These are phyloP conservation scores for Hirsutella minnesotensis DNA, from an alignment of 2,329 filamentous ascomycete species.

Conservation along the genomic window DNA sequence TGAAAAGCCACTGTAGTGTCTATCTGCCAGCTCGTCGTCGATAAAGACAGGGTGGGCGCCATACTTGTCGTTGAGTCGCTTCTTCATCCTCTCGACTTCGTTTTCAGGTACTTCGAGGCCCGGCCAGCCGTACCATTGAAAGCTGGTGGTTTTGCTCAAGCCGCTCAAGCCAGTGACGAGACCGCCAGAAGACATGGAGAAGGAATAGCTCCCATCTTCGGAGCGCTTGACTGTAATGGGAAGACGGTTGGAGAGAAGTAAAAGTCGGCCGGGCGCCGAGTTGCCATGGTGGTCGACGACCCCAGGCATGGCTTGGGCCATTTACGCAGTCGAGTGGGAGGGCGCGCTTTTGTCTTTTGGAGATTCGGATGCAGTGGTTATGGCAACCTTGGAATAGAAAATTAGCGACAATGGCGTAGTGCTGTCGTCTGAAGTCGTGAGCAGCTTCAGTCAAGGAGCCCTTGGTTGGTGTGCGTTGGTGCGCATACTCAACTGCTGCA, in stretches of 20 bases:
- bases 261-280: slow-evolving; percentile 40
- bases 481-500: too few relatives aligned
- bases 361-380: too few relatives aligned
- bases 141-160: slow-evolving; percentile 81
- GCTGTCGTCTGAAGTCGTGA: too few relatives aligned
- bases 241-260: slow-evolving; percentile 87
- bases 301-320: slow-evolving; percentile 17
- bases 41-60: slow-evolving; percentile 87
- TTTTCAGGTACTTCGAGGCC: slow-evolving; percentile 81
- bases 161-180: slow-evolving; percentile 90
- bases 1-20: slow-evolving; percentile 96
- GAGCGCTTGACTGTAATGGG: slow-evolving; percentile 94
- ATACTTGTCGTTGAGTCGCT: slow-evolving; percentile 75
- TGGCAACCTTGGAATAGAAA: too few relatives aligned
- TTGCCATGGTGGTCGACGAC: slow-evolving; percentile 20
- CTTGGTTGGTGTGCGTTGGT: too few relatives aligned
- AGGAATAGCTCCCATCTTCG: slow-evolving; percentile 83
- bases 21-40: slow-evolving; percentile 83
- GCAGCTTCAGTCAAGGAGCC: too few relatives aligned
- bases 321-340: neutral
- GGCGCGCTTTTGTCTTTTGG: too few relatives aligned
- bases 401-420: too few relatives aligned
- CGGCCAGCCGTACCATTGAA: slow-evolving; percentile 98
- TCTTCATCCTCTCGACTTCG: slow-evolving; percentile 62
- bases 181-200: slow-evolving; percentile 93